These are phyloP conservation scores for Colletotrichum spaethianum DNA, from an alignment of 2,329 filamentous ascomycete species.

Conservation along the genomic window DNA sequence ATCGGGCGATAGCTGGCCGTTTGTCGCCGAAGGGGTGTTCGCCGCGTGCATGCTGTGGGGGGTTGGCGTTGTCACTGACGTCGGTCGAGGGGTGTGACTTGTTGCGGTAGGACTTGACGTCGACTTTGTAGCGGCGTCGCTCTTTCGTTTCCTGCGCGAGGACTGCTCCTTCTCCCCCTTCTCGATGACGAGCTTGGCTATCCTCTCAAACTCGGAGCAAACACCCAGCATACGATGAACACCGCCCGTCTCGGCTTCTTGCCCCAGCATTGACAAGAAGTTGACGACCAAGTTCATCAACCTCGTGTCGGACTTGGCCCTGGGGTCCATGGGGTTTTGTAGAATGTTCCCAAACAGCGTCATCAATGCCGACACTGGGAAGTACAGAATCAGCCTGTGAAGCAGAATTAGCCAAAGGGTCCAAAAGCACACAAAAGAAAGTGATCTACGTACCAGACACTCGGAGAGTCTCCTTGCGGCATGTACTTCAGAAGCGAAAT, in stretches of 20 bases:
- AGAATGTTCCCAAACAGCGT: constrained; percentile 97
- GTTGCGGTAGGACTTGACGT: constrained; percentile 45
- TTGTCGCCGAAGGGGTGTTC: constrained; percentile 13
- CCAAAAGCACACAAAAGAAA: not conserved
- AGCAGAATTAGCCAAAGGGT: constrained; percentile 47
- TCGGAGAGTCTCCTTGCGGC: constrained; percentile 93
- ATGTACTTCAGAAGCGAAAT: constrained; percentile 97
- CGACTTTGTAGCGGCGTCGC: constrained; percentile 61
- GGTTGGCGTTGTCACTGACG: constrained; percentile 49
- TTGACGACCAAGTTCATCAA: constrained; percentile 94
- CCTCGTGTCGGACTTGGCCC: constrained; percentile 89
- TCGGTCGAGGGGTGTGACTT: constrained; percentile 50
- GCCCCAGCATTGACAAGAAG: constrained; percentile 90
- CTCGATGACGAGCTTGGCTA: constrained; percentile 91
- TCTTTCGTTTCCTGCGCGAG: constrained; percentile 88
- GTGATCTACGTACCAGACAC: constrained; percentile 82
- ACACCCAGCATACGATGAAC: constrained; percentile 95
- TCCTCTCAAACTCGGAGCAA: constrained; percentile 96
- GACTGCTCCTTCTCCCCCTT: constrained; percentile 89
- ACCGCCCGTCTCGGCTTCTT: constrained; percentile 90
- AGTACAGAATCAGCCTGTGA: constrained; percentile 88
- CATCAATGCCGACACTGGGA: constrained; percentile 93
- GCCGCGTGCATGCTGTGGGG: constrained; percentile 42
- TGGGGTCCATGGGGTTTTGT: constrained; percentile 92
- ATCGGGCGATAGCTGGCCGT: constrained; percentile 42